Conservation (phyloP, 495 filamentous ascomycete genomes). For the Lepidopterella palustris region DNA sequence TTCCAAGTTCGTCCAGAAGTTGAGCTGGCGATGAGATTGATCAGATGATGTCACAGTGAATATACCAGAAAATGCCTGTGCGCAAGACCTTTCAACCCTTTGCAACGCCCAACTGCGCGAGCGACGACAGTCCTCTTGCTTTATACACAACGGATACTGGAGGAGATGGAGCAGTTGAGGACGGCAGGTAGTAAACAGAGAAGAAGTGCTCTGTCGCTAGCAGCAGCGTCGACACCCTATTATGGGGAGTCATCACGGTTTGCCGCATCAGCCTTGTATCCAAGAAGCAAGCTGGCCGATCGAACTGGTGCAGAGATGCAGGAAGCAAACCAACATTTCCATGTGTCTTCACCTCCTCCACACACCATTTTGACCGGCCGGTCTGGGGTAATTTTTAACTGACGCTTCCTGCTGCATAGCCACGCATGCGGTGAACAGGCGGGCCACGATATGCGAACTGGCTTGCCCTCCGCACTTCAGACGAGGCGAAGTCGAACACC, state of each 20-base stretch:
- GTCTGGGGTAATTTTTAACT: neutral
- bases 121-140: neutral
- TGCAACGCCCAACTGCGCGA: too few relatives aligned
- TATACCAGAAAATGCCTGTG: too few relatives aligned
- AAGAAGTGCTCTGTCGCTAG: neutral
- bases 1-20: conserved; percentile 12
- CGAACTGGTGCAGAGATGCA: neutral
- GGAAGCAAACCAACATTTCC: neutral
- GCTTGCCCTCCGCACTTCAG: neutral
- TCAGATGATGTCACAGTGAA: conserved; percentile 16
- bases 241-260: neutral
- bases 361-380: conserved; percentile 10
- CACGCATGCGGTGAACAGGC: conserved; percentile 13
- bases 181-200: neutral
- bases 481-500: neutral
- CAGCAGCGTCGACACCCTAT: too few relatives aligned
- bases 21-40: conserved; percentile 1
- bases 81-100: too few relatives aligned
- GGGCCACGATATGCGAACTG: neutral
- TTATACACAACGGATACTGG: neutral
- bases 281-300: neutral
- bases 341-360: conserved; percentile 16
- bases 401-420: conserved; percentile 10
- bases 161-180: too few relatives aligned
- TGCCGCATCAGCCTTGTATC: conserved; percentile 14